A percentile compares a stretch with the other conserved stretches of the same genome.
Evolutionary conservation across 257 asterid species (phyloP).

Genomic region (Solanum sejunctum): DNA sequence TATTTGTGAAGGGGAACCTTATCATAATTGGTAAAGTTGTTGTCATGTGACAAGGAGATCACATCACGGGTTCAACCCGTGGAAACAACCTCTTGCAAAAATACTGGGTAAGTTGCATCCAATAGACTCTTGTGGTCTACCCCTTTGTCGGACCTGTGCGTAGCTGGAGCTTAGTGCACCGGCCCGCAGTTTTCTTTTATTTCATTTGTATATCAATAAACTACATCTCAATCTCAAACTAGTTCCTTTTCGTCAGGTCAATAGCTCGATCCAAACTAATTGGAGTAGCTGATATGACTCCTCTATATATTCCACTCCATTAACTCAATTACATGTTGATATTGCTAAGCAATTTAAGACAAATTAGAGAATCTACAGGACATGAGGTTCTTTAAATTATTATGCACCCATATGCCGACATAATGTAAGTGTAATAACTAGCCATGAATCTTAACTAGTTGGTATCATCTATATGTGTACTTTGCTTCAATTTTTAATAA

Average conservation of each 20-base stretch:
- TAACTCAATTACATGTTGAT: background rate
- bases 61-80: too few species aligned
- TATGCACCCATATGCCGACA: background rate
- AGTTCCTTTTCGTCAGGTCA: background rate
- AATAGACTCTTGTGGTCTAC: too few species aligned
- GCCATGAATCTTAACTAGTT: background rate
- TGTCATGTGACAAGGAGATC: too few species aligned
- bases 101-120: too few species aligned
- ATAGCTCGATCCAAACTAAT: background rate
- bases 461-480: background rate
- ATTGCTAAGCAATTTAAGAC: background rate
- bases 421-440: background rate
- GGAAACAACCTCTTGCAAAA: too few species aligned
- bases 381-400: background rate
- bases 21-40: too few species aligned
- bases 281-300: background rate
- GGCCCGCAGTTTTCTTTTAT: background rate
- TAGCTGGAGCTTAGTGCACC: too few species aligned
- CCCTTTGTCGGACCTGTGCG: too few species aligned
- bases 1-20: background rate
- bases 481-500: background rate
- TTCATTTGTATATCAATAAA: background rate
- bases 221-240: background rate
- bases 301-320: background rate
- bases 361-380: background rate